Percentiles rank a stretch among this genome's conserved stretches.
These are phyloP conservation scores for Trichoderma sp. DNA, from an alignment of 2,329 filamentous ascomycete genomes.

Conservation along the genomic window DNA sequence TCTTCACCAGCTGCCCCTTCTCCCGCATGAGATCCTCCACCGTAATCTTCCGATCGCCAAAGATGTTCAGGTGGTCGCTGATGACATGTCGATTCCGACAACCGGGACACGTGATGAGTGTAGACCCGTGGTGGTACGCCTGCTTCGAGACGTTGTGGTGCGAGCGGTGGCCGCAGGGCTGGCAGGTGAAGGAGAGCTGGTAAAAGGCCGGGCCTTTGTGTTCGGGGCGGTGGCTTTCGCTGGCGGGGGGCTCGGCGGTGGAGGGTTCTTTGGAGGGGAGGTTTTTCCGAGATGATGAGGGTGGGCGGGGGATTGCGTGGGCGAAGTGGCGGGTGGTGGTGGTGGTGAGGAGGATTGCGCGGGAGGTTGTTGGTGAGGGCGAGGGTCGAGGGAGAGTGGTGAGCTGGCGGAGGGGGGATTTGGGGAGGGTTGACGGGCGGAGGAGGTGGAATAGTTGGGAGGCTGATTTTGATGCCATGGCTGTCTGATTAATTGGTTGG, in stretches of 20 bases:
- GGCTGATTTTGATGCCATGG: constrained; percentile 39
- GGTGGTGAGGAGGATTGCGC: constrained; percentile 9
- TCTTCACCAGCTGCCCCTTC: constrained; percentile 73
- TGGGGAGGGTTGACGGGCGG: constrained; percentile 28
- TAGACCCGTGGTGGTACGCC: constrained; percentile 88
- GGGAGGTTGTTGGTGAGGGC: constrained; percentile 22
- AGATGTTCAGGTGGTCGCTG: constrained; percentile 81
- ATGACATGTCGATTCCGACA: constrained; percentile 92
- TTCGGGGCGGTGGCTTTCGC: constrained; percentile 39
- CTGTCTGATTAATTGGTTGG: constrained; percentile 4
- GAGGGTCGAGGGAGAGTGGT: neutral
- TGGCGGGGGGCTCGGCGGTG: constrained; percentile 32
- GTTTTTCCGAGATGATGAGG: constrained; percentile 22
- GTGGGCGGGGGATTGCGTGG: constrained; percentile 44
- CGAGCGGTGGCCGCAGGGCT: constrained; percentile 78
- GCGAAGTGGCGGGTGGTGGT: constrained; percentile 35
- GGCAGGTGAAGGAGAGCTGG: constrained; percentile 89
- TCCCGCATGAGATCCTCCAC: constrained; percentile 77
- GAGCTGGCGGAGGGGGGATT: constrained; percentile 29
- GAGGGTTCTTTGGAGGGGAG: constrained; percentile 18
- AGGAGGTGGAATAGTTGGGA: constrained; percentile 30
- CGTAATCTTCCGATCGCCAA: constrained; percentile 69
- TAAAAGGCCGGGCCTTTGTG: constrained; percentile 67
- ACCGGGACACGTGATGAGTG: constrained; percentile 82
- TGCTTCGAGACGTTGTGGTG: constrained; percentile 88